Evolutionary conservation across 1,139 yeast genomes (phyloP).

Genomic region (Scheffersomyces titani): DNA sequence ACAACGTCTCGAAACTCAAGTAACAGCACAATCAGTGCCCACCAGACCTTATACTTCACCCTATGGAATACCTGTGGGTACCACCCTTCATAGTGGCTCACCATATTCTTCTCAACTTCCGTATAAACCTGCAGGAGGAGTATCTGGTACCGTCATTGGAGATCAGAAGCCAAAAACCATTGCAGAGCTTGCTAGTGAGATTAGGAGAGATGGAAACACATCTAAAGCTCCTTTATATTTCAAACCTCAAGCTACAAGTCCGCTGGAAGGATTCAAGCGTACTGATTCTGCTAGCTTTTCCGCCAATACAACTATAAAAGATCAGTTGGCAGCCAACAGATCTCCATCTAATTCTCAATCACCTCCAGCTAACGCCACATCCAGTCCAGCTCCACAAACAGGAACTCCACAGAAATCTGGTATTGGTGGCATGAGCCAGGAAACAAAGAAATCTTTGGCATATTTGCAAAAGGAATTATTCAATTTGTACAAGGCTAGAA

Average conservation of each 20-base stretch:
- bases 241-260: conserved; percentile 24
- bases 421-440: conserved; percentile 42
- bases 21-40: conserved; percentile 25
- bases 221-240: conserved; percentile 39
- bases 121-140: conserved; percentile 11
- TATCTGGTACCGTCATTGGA: conserved; percentile 9
- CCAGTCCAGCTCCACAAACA: conserved; percentile 15
- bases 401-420: conserved; percentile 4
- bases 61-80: conserved; percentile 22
- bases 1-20: conserved; percentile 35
- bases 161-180: conserved; percentile 48
- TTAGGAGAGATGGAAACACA: conserved; percentile 38
- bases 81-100: conserved; percentile 19
- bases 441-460: conserved; percentile 62
- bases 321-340: conserved; percentile 56
- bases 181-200: conserved; percentile 58
- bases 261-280: conserved; percentile 7
- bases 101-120: conserved; percentile 26
- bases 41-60: conserved; percentile 29
- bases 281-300: conserved; percentile 1
- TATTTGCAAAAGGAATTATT: conserved; percentile 74
- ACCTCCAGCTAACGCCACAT: conserved; percentile 6
- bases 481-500: conserved; percentile 67
- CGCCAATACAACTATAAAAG: conserved; percentile 39
- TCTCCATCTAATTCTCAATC: conserved; percentile 16